Base-by-base conservation (phyloP, 192 early-diverging fungal species). In the Endogone sp. region DNA sequence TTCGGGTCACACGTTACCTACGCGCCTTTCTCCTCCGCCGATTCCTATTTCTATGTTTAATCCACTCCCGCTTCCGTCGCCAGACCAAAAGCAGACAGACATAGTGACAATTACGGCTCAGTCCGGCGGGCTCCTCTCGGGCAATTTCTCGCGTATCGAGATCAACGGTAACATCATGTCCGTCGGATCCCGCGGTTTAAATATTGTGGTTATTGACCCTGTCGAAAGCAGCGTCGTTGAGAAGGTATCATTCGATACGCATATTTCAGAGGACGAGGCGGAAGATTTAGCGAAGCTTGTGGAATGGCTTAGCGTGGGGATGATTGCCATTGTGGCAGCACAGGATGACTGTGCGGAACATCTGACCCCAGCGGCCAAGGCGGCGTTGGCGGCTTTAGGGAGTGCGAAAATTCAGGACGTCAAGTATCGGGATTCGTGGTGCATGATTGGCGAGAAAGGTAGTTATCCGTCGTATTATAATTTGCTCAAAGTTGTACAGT, bases 401-500 rank as follows among this genome's bases (percentile, higher is more conserved):
- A 81, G 85, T 31, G 62, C 67, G 0, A 69, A 63, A 24, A 82
- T 92, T 61, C 71, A 80, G 9, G 56, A 90, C 2, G 56, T 92
- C 27, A 65, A 76, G 30, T 92, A 91, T 72, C 87, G 92, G 56
- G 93, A 95, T 64, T 92, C 91, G 23, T 95, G 87, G 86, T 91
- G 87, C 61, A 49, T 95, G n/a, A 88, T 95, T 76, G 89, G 89
- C 3, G 84, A 91, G 64, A 92, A 92, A 76, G 88, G 89, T 66
- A 84, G 85, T 28, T 30, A 21, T 4, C 16, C 0, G 29, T 4
- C 59, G 30, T 23, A 25, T 49, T 16, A 6, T 49, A 49, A 49
- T 49, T 49, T 49, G n/a, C n/a, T n/a, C n/a, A n/a, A n/a, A n/a
- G n/a, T n/a, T n/a, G n/a, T n/a, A n/a, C n/a, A n/a, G n/a, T n/a